Evolutionary conservation across 228 moss, liverwort and hornwort genomes (phyloP), one percentile per base, ranked within the genome.

Genomic region (Sphagnum fallax): DNA sequence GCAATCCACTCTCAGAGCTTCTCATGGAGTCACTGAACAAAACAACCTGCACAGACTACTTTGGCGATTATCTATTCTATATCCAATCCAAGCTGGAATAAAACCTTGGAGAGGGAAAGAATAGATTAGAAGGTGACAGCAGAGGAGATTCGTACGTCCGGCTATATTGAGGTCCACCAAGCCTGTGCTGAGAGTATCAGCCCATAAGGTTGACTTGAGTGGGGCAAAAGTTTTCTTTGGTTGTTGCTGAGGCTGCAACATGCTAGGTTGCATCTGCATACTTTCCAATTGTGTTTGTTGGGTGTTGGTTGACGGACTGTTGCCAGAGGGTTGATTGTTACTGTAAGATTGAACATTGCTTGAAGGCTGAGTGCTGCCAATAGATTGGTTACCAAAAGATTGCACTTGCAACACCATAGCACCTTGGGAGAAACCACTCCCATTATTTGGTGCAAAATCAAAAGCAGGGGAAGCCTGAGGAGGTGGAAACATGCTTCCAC

Each of bases 101-200:
- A 32, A 32, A 32, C 2, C 32, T 32, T 32, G 32, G 32, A 32
- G 32, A 32, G 32, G 32, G 32, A 32, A 32, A 32, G 32, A 32
- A 32, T 32, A 32, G 32, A 32, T 32, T 32, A 32, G 32, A 32
- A 32, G 32, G 2, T 32, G 32, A 32, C 32, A 32, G 32, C 32
- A 32, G 32, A 55, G 1, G 55, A 55, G 12, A 12, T 55, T 8
- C 4, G 55, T 83, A 83, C 79, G 84, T 76, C 82, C 81, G 66
- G 84, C 89, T 61, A 91, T 91, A 13, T 88, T 83, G 6, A 91
- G 84, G 66, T 97, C 91, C 55, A 93, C 91, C 10, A 97, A 87
- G 66, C 87, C 91, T 47, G 88, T 87, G 60, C 90, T 93, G 18
- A 97, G 83, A 15, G 93, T 91, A 63, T 97, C 91, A 72, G 83